A percentile compares a stretch with the other conserved stretches of the same genome.
Evolutionary conservation across 352 stramenopile genomes (phyloP).

Genomic region (Globisporangium spiculum): DNA sequence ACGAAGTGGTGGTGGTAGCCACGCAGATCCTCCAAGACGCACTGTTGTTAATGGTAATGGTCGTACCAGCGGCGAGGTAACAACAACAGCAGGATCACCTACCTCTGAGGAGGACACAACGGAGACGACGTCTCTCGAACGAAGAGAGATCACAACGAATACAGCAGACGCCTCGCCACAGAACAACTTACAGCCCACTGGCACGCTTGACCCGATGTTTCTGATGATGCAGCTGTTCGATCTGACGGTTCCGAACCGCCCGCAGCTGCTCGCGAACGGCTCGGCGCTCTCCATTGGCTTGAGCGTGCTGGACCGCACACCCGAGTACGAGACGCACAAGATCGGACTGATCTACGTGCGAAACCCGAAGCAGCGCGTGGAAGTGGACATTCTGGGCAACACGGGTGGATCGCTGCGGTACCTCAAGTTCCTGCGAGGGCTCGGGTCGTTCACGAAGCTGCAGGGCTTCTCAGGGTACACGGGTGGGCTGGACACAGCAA

Average conservation of each 20-base stretch:
- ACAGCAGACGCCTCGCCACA: no score
- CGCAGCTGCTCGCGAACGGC: constrained; percentile 59
- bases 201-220: constrained; percentile 53
- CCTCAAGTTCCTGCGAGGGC: constrained; percentile 61
- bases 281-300: constrained; percentile 54
- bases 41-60: background rate
- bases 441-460: constrained; percentile 69
- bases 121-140: constrained; percentile 1
- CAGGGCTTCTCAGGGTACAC: constrained; percentile 64
- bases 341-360: constrained; percentile 79
- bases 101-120: constrained; percentile 3
- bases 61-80: background rate
- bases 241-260: constrained; percentile 46
- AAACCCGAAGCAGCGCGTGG: constrained; percentile 47
- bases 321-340: constrained; percentile 84
- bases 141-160: constrained; percentile 6
- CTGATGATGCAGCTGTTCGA: constrained; percentile 87
- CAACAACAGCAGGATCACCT: constrained; percentile 8
- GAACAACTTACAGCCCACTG: background rate
- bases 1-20: background rate
- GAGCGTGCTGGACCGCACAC: constrained; percentile 77
- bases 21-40: background rate
- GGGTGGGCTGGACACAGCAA: constrained; percentile 71
- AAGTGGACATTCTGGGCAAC: constrained; percentile 73
- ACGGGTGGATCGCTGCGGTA: constrained; percentile 73